phyloP scores from a whole-genome alignment of 2,329 filamentous ascomycete genomes.

The Ploettnerulaceae sp. region DNA sequence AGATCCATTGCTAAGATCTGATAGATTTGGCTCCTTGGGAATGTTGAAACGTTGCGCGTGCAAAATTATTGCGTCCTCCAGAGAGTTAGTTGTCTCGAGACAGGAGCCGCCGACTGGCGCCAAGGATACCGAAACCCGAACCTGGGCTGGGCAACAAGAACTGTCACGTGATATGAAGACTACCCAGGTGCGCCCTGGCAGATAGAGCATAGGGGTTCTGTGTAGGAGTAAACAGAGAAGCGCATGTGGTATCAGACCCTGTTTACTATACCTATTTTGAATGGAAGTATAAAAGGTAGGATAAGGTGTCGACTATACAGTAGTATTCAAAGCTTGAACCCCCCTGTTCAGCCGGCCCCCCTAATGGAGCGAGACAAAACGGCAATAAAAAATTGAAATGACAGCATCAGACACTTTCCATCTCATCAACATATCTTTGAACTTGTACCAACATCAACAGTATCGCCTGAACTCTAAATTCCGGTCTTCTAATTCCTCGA shows the following conservation, averaged over 20 bases:
- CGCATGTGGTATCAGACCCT: no score
- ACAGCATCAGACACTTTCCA: conserved; percentile 10
- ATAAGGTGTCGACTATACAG: no score
- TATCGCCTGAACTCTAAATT: conserved; percentile 10
- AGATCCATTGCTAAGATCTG: conserved; percentile 54
- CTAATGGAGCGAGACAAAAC: no score
- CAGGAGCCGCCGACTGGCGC: conserved; percentile 1
- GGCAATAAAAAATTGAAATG: conserved; percentile 11
- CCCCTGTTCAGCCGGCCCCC: no score
- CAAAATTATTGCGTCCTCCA: conserved; percentile 13
- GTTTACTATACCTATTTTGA: no score
- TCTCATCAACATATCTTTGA: conserved; percentile 13
- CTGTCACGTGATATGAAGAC: no score
- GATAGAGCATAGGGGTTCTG: background rate
- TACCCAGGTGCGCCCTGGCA: no score
- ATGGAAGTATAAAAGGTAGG: no score
- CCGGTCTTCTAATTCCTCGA: conserved; percentile 12
- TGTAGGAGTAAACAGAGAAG: no score
- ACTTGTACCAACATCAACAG: conserved; percentile 19
- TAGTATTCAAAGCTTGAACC: no score
- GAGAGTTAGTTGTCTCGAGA: background rate
- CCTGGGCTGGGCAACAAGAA: background rate
- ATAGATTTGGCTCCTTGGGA: background rate
- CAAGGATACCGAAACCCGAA: conserved; percentile 10
- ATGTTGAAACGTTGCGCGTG: conserved; percentile 8